Percentiles rank a stretch among this genome's conserved stretches.
These are phyloP conservation scores for Diospyros kaki DNA, from an alignment of 148 eudicot species.

Conservation along the genomic window DNA sequence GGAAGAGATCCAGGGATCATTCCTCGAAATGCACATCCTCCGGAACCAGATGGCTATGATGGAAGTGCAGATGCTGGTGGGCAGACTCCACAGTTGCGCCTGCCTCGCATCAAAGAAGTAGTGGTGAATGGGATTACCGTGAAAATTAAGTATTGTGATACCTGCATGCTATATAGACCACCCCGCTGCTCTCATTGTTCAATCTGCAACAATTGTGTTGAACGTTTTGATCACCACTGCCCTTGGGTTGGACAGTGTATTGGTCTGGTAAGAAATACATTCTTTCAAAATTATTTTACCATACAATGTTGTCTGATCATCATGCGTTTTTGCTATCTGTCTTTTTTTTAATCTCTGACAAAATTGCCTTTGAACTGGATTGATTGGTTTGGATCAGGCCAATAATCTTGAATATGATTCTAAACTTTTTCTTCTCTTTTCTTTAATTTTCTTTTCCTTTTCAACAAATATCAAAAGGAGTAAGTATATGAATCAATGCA, in stretches of 20 bases:
- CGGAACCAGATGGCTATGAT: slow-evolving; percentile 86
- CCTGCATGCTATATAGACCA: slow-evolving; percentile 98
- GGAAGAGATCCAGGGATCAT: slow-evolving; percentile 99
- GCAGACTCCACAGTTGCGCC: slow-evolving; percentile 88
- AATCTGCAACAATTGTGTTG: slow-evolving; percentile 96
- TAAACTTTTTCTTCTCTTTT: neutral
- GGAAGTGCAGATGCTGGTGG: slow-evolving; percentile 69
- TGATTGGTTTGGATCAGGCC: neutral
- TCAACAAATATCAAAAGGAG: neutral
- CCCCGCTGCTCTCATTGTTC: slow-evolving; percentile 99
- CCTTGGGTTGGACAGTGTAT: slow-evolving; percentile 99
- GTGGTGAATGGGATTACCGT: slow-evolving; percentile 89
- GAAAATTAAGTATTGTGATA: slow-evolving; percentile 94
- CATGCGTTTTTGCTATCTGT: too few relatives aligned
- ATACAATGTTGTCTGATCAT: too few relatives aligned
- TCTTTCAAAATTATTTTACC: neutral
- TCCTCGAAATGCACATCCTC: slow-evolving; percentile 95
- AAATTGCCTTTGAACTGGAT: neutral
- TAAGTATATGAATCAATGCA: neutral
- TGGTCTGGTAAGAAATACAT: slow-evolving; percentile 67
- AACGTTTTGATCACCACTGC: slow-evolving; percentile 98
- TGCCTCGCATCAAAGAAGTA: slow-evolving; percentile 95
- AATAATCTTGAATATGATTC: neutral
- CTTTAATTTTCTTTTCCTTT: neutral
- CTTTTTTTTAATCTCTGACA: neutral